Percentiles rank a stretch among this genome's conserved stretches.
These are phyloP conservation scores for Maudiozyma turicensis DNA, from an alignment of 805 yeast species.

Conservation along the genomic window DNA sequence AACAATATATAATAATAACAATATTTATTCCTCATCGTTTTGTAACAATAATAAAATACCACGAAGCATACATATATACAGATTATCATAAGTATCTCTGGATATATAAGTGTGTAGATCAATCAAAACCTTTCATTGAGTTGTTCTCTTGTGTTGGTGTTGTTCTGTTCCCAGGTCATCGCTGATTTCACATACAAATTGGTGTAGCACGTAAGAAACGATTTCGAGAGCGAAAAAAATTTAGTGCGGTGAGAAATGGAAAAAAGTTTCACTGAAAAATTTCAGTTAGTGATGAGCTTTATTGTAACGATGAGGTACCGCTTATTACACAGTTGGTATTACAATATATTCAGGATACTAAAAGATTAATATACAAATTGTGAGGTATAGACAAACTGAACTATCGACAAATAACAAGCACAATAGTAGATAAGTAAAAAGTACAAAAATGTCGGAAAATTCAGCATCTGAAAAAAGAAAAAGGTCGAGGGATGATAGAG, in stretches of 20 bases:
- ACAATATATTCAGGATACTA: too few relatives aligned
- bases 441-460: slow-evolving; percentile 1
- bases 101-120: too few relatives aligned
- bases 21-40: background rate
- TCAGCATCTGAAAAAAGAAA: slow-evolving; percentile 9
- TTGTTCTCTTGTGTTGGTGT: too few relatives aligned
- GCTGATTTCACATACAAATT: background rate
- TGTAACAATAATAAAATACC: background rate
- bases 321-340: too few relatives aligned
- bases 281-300: slow-evolving; percentile 18
- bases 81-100: too few relatives aligned
- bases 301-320: background rate
- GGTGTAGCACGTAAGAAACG: slow-evolving; percentile 6
- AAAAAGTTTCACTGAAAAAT: slow-evolving; percentile 7
- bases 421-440: background rate
- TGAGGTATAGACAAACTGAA: too few relatives aligned
- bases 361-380: too few relatives aligned
- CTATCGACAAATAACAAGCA: background rate
- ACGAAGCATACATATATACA: background rate
- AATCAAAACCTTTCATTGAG: too few relatives aligned
- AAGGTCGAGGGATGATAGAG: slow-evolving; percentile 18
- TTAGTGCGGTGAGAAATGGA: slow-evolving; percentile 2
- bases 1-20: slow-evolving; percentile 6
- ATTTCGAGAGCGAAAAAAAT: slow-evolving; percentile 6
- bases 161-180: too few relatives aligned